Conservation (phyloP, 352 stramenopile species). For the Phytophthora constricta region DNA sequence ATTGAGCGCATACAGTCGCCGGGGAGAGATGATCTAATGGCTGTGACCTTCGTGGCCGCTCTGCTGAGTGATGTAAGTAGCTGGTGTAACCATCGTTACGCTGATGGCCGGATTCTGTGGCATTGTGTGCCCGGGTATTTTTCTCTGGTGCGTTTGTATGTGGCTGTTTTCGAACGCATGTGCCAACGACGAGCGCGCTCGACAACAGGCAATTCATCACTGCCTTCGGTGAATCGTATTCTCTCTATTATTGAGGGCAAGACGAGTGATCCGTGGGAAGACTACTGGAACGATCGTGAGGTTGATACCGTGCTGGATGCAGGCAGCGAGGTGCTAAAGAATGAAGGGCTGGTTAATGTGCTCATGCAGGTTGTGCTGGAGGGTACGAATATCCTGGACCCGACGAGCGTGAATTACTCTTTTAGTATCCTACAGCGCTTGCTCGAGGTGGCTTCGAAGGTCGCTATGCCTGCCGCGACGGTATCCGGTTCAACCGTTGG, state of each 20-base stretch:
- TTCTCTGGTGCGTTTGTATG: conserved; percentile 65
- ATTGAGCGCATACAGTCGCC: conserved; percentile 62
- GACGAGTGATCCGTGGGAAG: conserved; percentile 64
- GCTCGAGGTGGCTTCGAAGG: conserved; percentile 63
- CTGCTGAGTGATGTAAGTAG: conserved; percentile 66
- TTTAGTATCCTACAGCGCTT: conserved; percentile 81
- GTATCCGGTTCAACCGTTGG: conserved; percentile 14
- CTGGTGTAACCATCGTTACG: conserved; percentile 60
- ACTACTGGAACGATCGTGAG: conserved; percentile 78
- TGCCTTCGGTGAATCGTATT: conserved; percentile 62
- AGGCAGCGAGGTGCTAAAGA: conserved; percentile 68
- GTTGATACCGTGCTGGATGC: conserved; percentile 64
- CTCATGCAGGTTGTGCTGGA: conserved; percentile 85
- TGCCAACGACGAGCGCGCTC: conserved; percentile 68
- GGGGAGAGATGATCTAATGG: conserved; percentile 66
- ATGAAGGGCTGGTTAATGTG: conserved; percentile 72
- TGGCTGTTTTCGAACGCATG: conserved; percentile 79
- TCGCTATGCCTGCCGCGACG: conserved; percentile 38
- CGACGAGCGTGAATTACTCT: conserved; percentile 84
- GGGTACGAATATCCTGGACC: conserved; percentile 85
- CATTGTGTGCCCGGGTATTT: conserved; percentile 86
- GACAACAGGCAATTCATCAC: conserved; percentile 28
- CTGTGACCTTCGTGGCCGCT: conserved; percentile 73
- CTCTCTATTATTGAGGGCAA: conserved; percentile 65
- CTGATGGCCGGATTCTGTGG: conserved; percentile 60